Evolutionary conservation across 139 green algal genomes (phyloP).

Genomic region (Ettlia oleoabundans): DNA sequence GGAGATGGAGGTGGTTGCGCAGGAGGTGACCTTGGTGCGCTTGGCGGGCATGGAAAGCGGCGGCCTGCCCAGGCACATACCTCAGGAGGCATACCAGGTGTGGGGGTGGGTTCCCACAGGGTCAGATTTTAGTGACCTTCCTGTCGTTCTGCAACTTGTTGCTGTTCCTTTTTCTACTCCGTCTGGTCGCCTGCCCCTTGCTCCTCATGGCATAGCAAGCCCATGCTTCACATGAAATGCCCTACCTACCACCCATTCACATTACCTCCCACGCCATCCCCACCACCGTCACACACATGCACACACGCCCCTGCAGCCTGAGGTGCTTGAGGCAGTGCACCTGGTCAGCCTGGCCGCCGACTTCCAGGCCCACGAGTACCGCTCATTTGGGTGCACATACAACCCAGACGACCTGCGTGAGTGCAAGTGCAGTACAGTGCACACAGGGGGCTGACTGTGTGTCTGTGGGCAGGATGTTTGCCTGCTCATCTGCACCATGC

Average conservation of each 20-base stretch:
- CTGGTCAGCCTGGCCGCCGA: constrained; percentile 1
- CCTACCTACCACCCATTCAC: not conserved
- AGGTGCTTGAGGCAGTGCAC: constrained; percentile 22
- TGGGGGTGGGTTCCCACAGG: not conserved
- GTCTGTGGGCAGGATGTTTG: too few relatives aligned
- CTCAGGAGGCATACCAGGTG: not conserved
- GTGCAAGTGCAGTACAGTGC: too few relatives aligned
- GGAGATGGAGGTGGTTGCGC: constrained; percentile 1
- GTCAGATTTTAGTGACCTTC: not conserved
- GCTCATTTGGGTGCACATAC: constrained; percentile 14
- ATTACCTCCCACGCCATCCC: not conserved
- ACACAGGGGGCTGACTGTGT: too few relatives aligned
- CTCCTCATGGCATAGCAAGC: not conserved
- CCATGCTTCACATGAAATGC: not conserved
- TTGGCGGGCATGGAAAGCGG: not conserved
- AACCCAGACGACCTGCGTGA: constrained; percentile 32
- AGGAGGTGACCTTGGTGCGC: constrained; percentile 11
- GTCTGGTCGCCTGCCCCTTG: not conserved
- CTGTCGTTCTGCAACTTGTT: not conserved
- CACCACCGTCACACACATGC: too few relatives aligned
- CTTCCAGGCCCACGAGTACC: not conserved
- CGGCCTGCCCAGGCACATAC: not conserved
- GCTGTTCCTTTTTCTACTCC: not conserved
- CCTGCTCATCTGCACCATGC: too few relatives aligned
- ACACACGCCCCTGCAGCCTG: not conserved